A percentile compares a stretch with the other conserved stretches of the same genome.
These are phyloP conservation scores for Eucommia ulmoides DNA, from an alignment of 257 asterid genomes.

Conservation along the genomic window DNA sequence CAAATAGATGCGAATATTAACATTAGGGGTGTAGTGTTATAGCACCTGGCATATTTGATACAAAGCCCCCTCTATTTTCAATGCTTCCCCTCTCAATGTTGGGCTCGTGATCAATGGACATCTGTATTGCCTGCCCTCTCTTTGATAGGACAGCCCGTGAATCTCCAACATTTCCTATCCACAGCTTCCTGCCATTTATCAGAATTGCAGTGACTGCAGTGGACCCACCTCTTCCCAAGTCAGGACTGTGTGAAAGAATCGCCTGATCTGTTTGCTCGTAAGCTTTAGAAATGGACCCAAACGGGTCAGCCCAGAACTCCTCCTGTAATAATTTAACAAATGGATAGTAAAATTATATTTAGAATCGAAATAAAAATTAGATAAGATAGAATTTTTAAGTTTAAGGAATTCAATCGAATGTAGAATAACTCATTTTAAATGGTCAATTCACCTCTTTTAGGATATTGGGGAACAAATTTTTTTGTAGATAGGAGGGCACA, in stretches of 20 bases:
- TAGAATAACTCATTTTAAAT: background rate
- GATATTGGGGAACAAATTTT: constrained; percentile 70
- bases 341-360: too few relatives aligned
- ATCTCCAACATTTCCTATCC: constrained; percentile 96
- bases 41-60: constrained; percentile 93
- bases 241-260: constrained; percentile 72
- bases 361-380: too few relatives aligned
- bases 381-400: too few relatives aligned
- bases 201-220: constrained; percentile 93
- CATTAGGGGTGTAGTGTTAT: background rate
- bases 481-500: constrained; percentile 87
- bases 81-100: constrained; percentile 72
- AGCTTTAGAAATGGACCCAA: constrained; percentile 51
- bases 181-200: constrained; percentile 37
- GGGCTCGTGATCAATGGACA: constrained; percentile 86
- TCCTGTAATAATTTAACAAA: constrained; percentile 34
- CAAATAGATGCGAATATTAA: background rate
- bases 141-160: constrained; percentile 85
- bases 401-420: too few relatives aligned
- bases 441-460: constrained; percentile 61
- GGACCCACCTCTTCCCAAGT: constrained; percentile 90
- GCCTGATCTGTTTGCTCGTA: constrained; percentile 83
- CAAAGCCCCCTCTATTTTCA: constrained; percentile 82
- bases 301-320: constrained; percentile 67
- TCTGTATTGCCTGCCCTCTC: constrained; percentile 74